Percentiles rank a stretch among this genome's conserved stretches.
Evolutionary conservation across 2,329 filamentous ascomycete genomes (phyloP).

Genomic region (Anthostomella pinea): DNA sequence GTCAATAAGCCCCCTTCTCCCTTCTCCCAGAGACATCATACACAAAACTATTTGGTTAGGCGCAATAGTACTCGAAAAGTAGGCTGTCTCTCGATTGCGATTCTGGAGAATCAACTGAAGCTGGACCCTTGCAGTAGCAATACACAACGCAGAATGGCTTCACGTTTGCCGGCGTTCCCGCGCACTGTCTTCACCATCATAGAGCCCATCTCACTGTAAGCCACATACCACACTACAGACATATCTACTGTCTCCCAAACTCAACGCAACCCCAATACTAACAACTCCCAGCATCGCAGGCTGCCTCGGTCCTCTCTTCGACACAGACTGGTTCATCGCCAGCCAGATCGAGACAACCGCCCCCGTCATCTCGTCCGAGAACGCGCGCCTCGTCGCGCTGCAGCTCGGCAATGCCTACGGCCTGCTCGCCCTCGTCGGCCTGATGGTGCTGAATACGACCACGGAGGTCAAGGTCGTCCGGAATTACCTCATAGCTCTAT

Average conservation of each 20-base stretch:
- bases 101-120: too few species aligned
- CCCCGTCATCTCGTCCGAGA: slow-evolving; percentile 37
- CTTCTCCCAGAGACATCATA: too few species aligned
- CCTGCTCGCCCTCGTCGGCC: slow-evolving; percentile 60
- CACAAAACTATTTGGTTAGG: too few species aligned
- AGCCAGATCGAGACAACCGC: slow-evolving; percentile 53
- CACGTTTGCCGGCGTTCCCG: slow-evolving; percentile 61
- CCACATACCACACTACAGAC: slow-evolving; percentile 3
- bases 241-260: neutral
- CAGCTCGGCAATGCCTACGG: slow-evolving; percentile 71
- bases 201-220: slow-evolving; percentile 67
- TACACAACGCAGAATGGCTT: slow-evolving; percentile 59
- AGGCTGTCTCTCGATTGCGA: too few species aligned
- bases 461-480: slow-evolving; percentile 63
- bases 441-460: slow-evolving; percentile 62
- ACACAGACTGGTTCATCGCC: slow-evolving; percentile 60
- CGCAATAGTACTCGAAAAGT: too few species aligned
- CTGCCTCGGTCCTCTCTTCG: slow-evolving; percentile 52
- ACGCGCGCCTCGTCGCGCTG: slow-evolving; percentile 56
- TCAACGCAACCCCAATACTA: slow-evolving; percentile 6
- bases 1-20: too few species aligned
- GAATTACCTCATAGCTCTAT: slow-evolving; percentile 64
- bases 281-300: slow-evolving; percentile 53
- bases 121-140: neutral
- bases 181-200: slow-evolving; percentile 64